phyloP scores from a whole-genome alignment of 169 alveolate species.

The Plasmodium billcollinsi region DNA sequence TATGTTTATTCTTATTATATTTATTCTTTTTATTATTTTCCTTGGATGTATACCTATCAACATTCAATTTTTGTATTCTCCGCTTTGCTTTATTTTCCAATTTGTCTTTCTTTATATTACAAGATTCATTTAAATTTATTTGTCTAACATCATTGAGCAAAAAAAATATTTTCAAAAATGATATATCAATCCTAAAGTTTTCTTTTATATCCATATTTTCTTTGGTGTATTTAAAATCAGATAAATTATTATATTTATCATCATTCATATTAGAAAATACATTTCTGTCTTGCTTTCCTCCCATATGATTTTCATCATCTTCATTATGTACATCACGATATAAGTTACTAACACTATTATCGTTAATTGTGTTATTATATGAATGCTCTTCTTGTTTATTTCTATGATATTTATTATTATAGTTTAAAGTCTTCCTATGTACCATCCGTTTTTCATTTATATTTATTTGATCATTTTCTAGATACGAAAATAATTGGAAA shows the following conservation, averaged over 20 bases:
- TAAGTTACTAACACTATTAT: background rate
- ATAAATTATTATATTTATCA: constrained; percentile 1
- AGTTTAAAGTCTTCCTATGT: too few relatives aligned
- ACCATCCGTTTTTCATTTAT: background rate
- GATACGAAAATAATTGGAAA: constrained; percentile 50
- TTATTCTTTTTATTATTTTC: background rate
- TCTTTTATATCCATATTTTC: constrained; percentile 65
- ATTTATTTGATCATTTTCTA: constrained; percentile 20
- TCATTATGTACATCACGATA: background rate
- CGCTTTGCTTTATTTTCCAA: background rate
- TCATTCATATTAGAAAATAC: background rate
- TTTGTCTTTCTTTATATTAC: background rate
- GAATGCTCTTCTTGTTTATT: background rate
- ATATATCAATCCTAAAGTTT: constrained; percentile 60
- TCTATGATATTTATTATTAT: too few relatives aligned
- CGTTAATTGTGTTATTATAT: background rate
- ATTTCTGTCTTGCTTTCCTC: too few relatives aligned
- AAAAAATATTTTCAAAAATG: constrained; percentile 53
- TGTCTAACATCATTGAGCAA: constrained; percentile 13
- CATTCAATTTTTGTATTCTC: background rate
- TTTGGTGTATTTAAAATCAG: constrained; percentile 24
- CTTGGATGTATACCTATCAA: background rate
- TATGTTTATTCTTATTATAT: background rate
- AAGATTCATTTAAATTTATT: background rate
- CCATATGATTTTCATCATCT: background rate